phyloP scores from a whole-genome alignment of 2,329 filamentous ascomycete species.

The Alternaria burnsii region DNA sequence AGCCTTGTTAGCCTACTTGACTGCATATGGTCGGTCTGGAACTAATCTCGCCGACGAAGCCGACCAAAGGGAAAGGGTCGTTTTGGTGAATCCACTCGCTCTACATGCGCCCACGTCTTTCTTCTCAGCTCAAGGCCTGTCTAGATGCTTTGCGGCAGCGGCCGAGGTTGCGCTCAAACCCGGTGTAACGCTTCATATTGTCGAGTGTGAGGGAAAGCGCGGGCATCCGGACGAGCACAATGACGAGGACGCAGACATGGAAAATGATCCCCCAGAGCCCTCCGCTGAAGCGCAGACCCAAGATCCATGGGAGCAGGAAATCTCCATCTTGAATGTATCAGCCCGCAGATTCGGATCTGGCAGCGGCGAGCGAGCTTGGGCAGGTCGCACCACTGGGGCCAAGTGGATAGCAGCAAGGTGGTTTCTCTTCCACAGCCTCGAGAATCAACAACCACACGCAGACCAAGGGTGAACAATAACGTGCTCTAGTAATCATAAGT shows the following conservation, averaged over 20 bases:
- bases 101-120: conserved; percentile 74
- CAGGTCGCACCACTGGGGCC: conserved; percentile 57
- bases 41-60: conserved; percentile 15
- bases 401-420: conserved; percentile 56
- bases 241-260: conserved; percentile 62
- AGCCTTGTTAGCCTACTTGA: conserved; percentile 78
- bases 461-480: conserved; percentile 16
- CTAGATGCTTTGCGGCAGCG: conserved; percentile 67
- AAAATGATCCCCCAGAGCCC: conserved; percentile 26
- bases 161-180: conserved; percentile 65
- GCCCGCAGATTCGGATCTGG: conserved; percentile 51
- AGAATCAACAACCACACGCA: conserved; percentile 9
- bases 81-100: conserved; percentile 71
- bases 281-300: conserved; percentile 10
- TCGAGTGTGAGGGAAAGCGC: conserved; percentile 46
- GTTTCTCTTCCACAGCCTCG: conserved; percentile 47
- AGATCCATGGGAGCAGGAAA: conserved; percentile 56
- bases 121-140: conserved; percentile 78
- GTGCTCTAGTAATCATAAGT: conserved; percentile 1
- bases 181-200: conserved; percentile 51
- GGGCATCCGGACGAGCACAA: conserved; percentile 56
- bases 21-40: conserved; percentile 51
- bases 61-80: conserved; percentile 51
- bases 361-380: conserved; percentile 53
- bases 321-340: conserved; percentile 59